Percentiles rank a stretch among this genome's conserved stretches.
These are phyloP conservation scores for Arabis alpina DNA, from an alignment of 345 rosid species.

Conservation along the genomic window DNA sequence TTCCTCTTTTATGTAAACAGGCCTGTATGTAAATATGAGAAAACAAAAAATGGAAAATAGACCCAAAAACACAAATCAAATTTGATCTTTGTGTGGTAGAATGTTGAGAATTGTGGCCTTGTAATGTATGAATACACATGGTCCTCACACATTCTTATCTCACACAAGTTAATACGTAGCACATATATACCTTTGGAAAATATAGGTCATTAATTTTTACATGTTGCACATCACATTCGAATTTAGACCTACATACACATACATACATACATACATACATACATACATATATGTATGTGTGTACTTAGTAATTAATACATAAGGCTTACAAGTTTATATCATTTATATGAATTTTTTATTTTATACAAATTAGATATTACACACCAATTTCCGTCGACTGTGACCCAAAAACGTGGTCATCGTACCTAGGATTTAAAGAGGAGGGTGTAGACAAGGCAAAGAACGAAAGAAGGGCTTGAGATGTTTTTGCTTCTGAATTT, in stretches of 20 bases:
- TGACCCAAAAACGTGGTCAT: conserved; percentile 18
- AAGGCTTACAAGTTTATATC: not conserved
- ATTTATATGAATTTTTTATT: no score
- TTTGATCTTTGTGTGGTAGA: conserved; percentile 31
- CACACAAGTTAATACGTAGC: conserved; percentile 10
- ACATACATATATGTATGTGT: no score
- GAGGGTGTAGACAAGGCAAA: conserved; percentile 36
- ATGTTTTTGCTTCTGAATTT: conserved; percentile 33
- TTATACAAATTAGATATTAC: not conserved
- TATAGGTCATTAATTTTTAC: conserved; percentile 29
- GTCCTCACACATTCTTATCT: conserved; percentile 37
- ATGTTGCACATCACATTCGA: conserved; percentile 6
- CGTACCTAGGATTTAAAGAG: conserved; percentile 22
- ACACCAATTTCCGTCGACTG: conserved; percentile 20
- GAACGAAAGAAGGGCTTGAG: conserved; percentile 44
- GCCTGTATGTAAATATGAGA: no score
- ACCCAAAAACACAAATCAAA: not conserved
- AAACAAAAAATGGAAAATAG: not conserved
- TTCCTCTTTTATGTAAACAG: no score
- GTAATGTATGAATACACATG: conserved; percentile 33
- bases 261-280: no score
- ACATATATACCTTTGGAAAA: conserved; percentile 33
- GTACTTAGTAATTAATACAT: not conserved
- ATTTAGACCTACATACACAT: conserved; percentile 10
- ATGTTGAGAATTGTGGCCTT: conserved; percentile 35